Conservation (phyloP, 768 basidiomycete genomes). For the Suillus paluster region DNA sequence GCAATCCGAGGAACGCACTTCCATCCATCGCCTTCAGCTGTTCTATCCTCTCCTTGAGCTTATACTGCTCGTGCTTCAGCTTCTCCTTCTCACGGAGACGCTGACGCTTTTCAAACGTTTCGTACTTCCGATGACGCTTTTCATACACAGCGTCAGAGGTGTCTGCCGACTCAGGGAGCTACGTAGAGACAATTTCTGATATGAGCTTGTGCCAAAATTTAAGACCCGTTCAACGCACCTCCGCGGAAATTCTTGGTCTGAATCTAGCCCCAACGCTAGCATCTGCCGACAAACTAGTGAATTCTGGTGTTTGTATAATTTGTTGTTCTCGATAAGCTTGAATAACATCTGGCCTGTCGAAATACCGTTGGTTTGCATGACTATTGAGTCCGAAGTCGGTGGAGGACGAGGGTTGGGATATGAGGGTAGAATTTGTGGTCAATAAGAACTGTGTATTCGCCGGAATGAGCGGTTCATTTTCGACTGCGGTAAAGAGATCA, state of each 20-base stretch:
- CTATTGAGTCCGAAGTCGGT: slow-evolving; percentile 53
- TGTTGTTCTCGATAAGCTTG: slow-evolving; percentile 69
- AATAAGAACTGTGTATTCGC: slow-evolving; percentile 66
- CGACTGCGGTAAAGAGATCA: slow-evolving; percentile 49
- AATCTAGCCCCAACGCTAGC: slow-evolving; percentile 69
- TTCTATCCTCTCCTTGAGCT: slow-evolving; percentile 87
- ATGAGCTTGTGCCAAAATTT: slow-evolving; percentile 1
- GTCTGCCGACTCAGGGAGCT: slow-evolving; percentile 55
- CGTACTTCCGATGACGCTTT: slow-evolving; percentile 84
- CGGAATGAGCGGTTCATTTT: slow-evolving; percentile 74
- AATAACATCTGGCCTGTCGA: slow-evolving; percentile 78
- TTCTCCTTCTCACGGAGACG: slow-evolving; percentile 91
- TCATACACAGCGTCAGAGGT: slow-evolving; percentile 83
- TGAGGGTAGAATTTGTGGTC: slow-evolving; percentile 68
- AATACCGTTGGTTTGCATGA: slow-evolving; percentile 71
- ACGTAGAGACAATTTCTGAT: background rate
- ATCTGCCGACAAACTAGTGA: slow-evolving; percentile 48
- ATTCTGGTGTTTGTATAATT: slow-evolving; percentile 81
- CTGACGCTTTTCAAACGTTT: slow-evolving; percentile 83
- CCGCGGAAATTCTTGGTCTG: slow-evolving; percentile 68
- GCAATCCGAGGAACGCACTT: slow-evolving; percentile 66
- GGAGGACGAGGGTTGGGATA: slow-evolving; percentile 44
- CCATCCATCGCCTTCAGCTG: slow-evolving; percentile 78
- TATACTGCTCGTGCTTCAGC: slow-evolving; percentile 89
- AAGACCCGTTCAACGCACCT: slow-evolving; percentile 53